These are phyloP conservation scores for Euptelea pleiosperma DNA, from an alignment of 164 flowering plant genomes.

Conservation along the genomic window DNA sequence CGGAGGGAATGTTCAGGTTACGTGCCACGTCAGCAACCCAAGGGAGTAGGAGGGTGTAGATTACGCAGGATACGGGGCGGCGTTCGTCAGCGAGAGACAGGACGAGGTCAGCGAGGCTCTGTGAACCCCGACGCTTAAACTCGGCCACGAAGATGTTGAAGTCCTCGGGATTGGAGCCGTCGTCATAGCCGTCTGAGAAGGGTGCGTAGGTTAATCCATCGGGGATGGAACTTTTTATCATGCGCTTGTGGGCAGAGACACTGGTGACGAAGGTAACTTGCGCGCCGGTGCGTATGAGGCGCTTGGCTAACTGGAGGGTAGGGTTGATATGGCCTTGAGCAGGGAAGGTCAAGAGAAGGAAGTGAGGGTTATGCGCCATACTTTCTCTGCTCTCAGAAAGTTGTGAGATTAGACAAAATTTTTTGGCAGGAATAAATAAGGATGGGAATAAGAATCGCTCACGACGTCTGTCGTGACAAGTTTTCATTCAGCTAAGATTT, in stretches of 20 bases:
- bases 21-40: constrained; percentile 38
- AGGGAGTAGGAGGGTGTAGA: constrained; percentile 22
- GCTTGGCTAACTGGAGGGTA: constrained; percentile 17
- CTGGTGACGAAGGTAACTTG: constrained; percentile 17
- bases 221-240: not conserved
- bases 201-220: constrained; percentile 16
- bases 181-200: constrained; percentile 23
- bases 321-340: constrained; percentile 25
- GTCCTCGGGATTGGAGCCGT: not conserved
- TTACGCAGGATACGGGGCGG: constrained; percentile 22
- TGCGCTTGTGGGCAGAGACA: constrained; percentile 3
- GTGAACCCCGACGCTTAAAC: constrained; percentile 13
- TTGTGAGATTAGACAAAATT: too few relatives aligned
- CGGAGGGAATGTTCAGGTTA: constrained; percentile 21
- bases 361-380: constrained; percentile 8
- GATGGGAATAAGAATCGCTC: too few relatives aligned
- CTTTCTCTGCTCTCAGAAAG: too few relatives aligned
- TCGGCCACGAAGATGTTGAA: not conserved
- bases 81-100: not conserved
- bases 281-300: constrained; percentile 10
- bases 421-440: too few relatives aligned
- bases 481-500: too few relatives aligned
- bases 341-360: constrained; percentile 12
- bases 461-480: too few relatives aligned
- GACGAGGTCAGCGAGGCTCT: constrained; percentile 9